Conservation (phyloP, 495 filamentous ascomycete species). For the Penicillium antarcticum region DNA sequence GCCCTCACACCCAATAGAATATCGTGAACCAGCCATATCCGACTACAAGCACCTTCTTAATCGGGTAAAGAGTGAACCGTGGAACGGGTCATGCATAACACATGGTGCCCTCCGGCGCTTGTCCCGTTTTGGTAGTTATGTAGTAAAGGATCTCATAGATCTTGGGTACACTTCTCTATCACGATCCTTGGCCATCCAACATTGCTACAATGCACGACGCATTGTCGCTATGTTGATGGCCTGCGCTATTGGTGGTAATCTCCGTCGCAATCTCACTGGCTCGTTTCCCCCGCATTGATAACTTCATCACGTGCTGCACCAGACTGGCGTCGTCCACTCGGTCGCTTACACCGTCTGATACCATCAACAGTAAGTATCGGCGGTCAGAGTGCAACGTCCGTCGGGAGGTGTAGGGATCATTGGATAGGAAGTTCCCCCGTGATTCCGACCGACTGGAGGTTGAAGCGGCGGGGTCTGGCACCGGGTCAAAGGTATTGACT, state of each 20-base stretch:
- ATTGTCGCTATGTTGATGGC: conserved; percentile 27
- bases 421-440: conserved; percentile 33
- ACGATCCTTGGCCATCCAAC: conserved; percentile 27
- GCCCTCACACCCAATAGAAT: too few relatives aligned
- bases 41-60: conserved; percentile 23
- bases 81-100: conserved; percentile 22
- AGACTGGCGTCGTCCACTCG: conserved; percentile 24
- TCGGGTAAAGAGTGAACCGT: conserved; percentile 14
- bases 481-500: conserved; percentile 22
- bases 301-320: conserved; percentile 33
- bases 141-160: neutral
- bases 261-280: conserved; percentile 32
- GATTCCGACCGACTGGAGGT: conserved; percentile 13
- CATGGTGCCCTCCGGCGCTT: conserved; percentile 1
- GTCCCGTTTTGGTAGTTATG: neutral
- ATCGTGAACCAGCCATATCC: too few relatives aligned
- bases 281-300: conserved; percentile 28
- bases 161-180: neutral
- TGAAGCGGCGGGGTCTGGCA: conserved; percentile 15
- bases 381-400: conserved; percentile 18
- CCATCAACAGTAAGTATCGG: conserved; percentile 30
- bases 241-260: conserved; percentile 16
- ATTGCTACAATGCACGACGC: conserved; percentile 32
- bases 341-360: conserved; percentile 35
- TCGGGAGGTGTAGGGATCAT: conserved; percentile 28